Evolutionary conservation across 2,329 filamentous ascomycete species (phyloP), one percentile per base, ranked within the genome.

Genomic region (Colletotrichum scovillei): DNA sequence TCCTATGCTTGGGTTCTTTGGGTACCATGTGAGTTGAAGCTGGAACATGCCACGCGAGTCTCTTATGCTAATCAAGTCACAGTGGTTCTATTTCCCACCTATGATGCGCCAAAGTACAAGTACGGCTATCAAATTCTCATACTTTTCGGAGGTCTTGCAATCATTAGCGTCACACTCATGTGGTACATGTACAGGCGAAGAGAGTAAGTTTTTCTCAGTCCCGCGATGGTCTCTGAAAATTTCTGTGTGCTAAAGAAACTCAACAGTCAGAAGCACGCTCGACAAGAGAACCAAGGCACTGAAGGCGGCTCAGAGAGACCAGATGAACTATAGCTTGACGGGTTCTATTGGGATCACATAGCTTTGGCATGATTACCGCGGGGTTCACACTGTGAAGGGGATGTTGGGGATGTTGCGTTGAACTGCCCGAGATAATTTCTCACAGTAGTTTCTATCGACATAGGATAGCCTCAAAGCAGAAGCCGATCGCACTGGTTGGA

Each of bases 61-160:
- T 19, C 9, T 9, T 6, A 8, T 6, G 14, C 35, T 42, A 8
- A 66, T 9, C 12, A 19, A 52, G 6, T 24, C 24, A 24, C 42
- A 80, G 77, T 79, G 56, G 78, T 79, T 4, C 72, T 82, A 1
- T 82, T 81, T 63, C 80, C 80, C 8, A 80, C 80, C 0, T 80
- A 82, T 60, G 78, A 82, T 63, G 80, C 80, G 2, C 80, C 80
- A 7, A 76, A 80, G 19, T 82, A 82, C 70, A 78, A 79, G 42
- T 81, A 81, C 53, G 80, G 79, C 1, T 82, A 82, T 59, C 80
- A 82, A 67, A 74, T 81, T 26, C 59, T 80, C 58, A 80, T 81
- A n/a, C 55, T 81, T 6, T 82, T 79, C 59, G 80, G 80, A 14
- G 80, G 78, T 6, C 70, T 81, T 5, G 77, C 78, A 1, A 76